Evolutionary conservation across 768 basidiomycete species (phyloP).

Genomic region (Trametes gibbosa): DNA sequence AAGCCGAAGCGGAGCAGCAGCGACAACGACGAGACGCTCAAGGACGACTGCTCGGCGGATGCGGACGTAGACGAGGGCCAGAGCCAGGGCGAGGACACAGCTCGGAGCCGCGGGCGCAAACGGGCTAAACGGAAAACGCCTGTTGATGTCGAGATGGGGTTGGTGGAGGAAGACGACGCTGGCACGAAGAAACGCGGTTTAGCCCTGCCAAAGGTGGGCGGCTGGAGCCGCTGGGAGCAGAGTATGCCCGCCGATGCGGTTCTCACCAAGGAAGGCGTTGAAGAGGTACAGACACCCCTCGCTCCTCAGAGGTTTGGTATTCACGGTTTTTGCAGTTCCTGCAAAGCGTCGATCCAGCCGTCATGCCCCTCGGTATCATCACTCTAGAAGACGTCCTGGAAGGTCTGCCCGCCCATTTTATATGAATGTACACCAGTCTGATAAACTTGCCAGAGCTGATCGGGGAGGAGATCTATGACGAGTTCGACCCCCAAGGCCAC

Average conservation of each 20-base stretch:
- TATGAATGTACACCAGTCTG: neutral
- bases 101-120: conserved; percentile 9
- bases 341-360: conserved; percentile 74
- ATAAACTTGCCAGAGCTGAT: conserved; percentile 63
- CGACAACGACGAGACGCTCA: conserved; percentile 27
- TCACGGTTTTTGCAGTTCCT: conserved; percentile 52
- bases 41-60: conserved; percentile 14
- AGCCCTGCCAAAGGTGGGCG: conserved; percentile 32
- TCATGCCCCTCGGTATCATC: conserved; percentile 88
- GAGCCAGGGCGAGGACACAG: neutral
- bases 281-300: conserved; percentile 50
- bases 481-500: conserved; percentile 75
- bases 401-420: conserved; percentile 41
- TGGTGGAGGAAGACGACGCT: conserved; percentile 24
- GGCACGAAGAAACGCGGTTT: conserved; percentile 24
- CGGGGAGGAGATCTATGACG: conserved; percentile 91
- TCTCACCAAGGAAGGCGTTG: conserved; percentile 67
- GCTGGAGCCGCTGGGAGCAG: conserved; percentile 52
- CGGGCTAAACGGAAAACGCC: conserved; percentile 22
- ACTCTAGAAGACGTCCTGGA: conserved; percentile 92
- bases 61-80: neutral
- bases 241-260: conserved; percentile 89
- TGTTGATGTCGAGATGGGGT: conserved; percentile 33
- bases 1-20: conserved; percentile 17
- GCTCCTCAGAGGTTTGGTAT: neutral